Evolutionary conservation across 2,329 filamentous ascomycete species (phyloP).

Genomic region (Sclerotinia trifoliorum): DNA sequence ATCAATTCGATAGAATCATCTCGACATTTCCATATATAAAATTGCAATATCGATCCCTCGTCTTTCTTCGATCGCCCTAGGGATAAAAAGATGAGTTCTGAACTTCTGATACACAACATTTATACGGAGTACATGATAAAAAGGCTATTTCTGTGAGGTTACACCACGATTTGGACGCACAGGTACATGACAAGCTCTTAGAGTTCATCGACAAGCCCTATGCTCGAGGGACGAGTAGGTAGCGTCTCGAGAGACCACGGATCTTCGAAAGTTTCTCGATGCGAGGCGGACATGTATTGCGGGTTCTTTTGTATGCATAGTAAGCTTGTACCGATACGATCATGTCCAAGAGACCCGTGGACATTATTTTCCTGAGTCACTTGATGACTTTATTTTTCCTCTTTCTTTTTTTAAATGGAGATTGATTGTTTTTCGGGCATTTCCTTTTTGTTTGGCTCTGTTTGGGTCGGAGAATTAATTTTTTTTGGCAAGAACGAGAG

Average conservation of each 20-base stretch:
- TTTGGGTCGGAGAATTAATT: background rate
- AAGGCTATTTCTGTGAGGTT: background rate
- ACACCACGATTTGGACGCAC: background rate
- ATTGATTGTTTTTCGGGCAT: slow-evolving; percentile 1
- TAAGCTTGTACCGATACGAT: background rate
- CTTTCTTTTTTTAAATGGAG: background rate
- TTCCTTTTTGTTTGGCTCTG: background rate
- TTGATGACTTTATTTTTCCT: background rate
- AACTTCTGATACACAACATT: background rate
- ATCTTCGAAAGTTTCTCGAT: background rate
- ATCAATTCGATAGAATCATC: background rate
- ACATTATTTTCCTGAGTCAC: background rate
- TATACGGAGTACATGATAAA: background rate
- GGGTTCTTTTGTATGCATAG: background rate
- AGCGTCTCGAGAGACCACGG: background rate
- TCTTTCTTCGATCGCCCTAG: background rate
- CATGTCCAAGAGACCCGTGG: background rate
- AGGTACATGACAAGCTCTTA: background rate
- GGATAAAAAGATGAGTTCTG: background rate
- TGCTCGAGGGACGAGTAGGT: too few relatives aligned
- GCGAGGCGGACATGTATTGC: background rate
- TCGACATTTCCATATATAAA: background rate
- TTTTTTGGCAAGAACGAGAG: background rate
- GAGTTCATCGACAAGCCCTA: slow-evolving; percentile 12
- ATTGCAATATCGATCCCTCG: background rate